Percentiles rank a stretch among this genome's conserved stretches.
Evolutionary conservation across 768 basidiomycete species (phyloP).

Genomic region (Zangia roseola): DNA sequence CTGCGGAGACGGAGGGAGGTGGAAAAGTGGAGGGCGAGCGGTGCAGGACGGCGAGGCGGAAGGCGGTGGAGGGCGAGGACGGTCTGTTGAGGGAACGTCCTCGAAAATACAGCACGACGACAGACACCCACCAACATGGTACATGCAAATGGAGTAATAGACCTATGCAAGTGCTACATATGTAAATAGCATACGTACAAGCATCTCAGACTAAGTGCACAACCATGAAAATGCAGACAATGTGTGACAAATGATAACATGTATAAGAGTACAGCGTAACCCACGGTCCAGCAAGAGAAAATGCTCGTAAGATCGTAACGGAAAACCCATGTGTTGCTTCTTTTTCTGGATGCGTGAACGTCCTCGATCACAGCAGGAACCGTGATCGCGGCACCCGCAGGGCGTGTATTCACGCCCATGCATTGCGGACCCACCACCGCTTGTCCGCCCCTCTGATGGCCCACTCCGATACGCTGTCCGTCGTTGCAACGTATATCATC

Average conservation of each 20-base stretch:
- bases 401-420: constrained; percentile 36
- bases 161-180: background rate
- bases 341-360: background rate
- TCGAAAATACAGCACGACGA: constrained; percentile 24
- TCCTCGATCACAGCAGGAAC: too few relatives aligned
- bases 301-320: constrained; percentile 7
- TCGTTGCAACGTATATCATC: constrained; percentile 66
- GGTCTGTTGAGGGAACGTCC: constrained; percentile 1
- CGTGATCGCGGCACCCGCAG: background rate
- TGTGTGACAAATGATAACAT: background rate
- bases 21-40: constrained; percentile 10
- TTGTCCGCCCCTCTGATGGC: constrained; percentile 67
- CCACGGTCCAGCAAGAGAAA: constrained; percentile 2
- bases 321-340: constrained; percentile 5
- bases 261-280: constrained; percentile 20
- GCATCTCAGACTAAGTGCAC: background rate
- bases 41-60: background rate
- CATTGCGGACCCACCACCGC: constrained; percentile 63
- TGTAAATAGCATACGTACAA: background rate
- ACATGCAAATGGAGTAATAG: background rate
- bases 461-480: constrained; percentile 74
- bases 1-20: constrained; percentile 15
- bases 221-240: constrained; percentile 1
- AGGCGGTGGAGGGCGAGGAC: constrained; percentile 5
- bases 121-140: constrained; percentile 24